These are phyloP conservation scores for Paratinospora sagittata DNA, from an alignment of 164 flowering plant genomes.

Conservation along the genomic window DNA sequence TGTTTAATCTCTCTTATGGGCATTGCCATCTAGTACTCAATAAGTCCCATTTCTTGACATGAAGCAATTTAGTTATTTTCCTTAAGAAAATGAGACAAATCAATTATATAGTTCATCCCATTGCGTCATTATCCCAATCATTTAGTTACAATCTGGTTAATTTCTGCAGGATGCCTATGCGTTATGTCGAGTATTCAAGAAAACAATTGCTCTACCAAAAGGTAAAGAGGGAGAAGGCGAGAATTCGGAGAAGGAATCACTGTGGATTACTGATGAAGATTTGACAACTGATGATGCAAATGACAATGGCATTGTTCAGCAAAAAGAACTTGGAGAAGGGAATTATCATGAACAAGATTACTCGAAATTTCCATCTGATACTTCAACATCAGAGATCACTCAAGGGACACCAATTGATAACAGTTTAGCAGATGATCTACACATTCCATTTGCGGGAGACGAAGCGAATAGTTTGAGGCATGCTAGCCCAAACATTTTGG, in stretches of 20 bases:
- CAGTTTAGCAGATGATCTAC: constrained; percentile 23
- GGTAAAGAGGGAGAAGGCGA: constrained; percentile 18
- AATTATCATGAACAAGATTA: constrained; percentile 15
- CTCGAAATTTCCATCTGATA: constrained; percentile 27
- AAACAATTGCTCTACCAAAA: constrained; percentile 31
- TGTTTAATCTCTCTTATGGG: too few species aligned
- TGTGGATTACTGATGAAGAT: neutral
- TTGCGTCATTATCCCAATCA: too few species aligned
- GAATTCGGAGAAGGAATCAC: constrained; percentile 10
- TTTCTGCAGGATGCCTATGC: constrained; percentile 53
- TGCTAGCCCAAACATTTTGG: constrained; percentile 20
- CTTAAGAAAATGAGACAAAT: too few species aligned
- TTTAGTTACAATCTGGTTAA: neutral
- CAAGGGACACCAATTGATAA: constrained; percentile 38
- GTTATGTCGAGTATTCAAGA: constrained; percentile 63
- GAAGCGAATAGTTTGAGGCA: constrained; percentile 45
- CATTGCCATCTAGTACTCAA: too few species aligned
- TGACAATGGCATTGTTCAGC: constrained; percentile 6
- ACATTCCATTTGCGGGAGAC: constrained; percentile 28
- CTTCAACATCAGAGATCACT: constrained; percentile 54
- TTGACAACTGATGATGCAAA: constrained; percentile 3
- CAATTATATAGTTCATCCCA: too few species aligned
- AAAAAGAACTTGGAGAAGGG: constrained; percentile 17
- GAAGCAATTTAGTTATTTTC: too few species aligned
- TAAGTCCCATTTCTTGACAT: too few species aligned